A percentile compares a stretch with the other conserved stretches of the same genome.
Conservation (phyloP, 306 rosid species). For the Prunus salicina region DNA sequence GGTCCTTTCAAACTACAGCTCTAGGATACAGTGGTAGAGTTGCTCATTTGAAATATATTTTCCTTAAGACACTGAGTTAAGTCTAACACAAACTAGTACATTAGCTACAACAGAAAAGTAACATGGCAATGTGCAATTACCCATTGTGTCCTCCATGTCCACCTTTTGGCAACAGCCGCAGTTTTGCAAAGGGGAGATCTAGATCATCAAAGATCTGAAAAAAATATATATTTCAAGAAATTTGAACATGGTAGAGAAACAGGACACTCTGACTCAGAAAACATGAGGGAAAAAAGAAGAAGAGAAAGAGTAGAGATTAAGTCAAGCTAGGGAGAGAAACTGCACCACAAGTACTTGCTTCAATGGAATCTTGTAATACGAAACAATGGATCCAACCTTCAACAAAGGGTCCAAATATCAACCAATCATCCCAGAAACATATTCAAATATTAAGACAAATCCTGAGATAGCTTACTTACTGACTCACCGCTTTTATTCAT, state of each 20-base stretch:
- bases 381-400: slow-evolving; percentile 86
- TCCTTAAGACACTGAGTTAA: not conserved
- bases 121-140: slow-evolving; percentile 28
- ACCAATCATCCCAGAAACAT: slow-evolving; percentile 24
- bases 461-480: slow-evolving; percentile 62
- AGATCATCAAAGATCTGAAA: slow-evolving; percentile 84
- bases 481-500: slow-evolving; percentile 97
- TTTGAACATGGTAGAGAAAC: slow-evolving; percentile 13
- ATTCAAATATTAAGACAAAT: slow-evolving; percentile 11
- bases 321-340: slow-evolving; percentile 16
- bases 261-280: slow-evolving; percentile 8
- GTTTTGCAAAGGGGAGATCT: slow-evolving; percentile 86
- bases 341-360: slow-evolving; percentile 93
- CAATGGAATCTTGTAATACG: slow-evolving; percentile 85
- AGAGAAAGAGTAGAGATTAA: not conserved
- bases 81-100: not conserved
- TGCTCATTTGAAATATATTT: not conserved
- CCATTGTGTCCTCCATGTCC: slow-evolving; percentile 99
- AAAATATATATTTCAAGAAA: slow-evolving; percentile 10
- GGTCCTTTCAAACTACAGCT: not conserved
- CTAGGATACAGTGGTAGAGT: not conserved
- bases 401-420: slow-evolving; percentile 32
- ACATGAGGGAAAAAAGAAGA: not conserved
- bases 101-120: slow-evolving; percentile 2
- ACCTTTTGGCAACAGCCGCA: slow-evolving; percentile 89